Evolutionary conservation across 768 basidiomycete genomes (phyloP).

Genomic region (Mrakia hoshinonis): DNA sequence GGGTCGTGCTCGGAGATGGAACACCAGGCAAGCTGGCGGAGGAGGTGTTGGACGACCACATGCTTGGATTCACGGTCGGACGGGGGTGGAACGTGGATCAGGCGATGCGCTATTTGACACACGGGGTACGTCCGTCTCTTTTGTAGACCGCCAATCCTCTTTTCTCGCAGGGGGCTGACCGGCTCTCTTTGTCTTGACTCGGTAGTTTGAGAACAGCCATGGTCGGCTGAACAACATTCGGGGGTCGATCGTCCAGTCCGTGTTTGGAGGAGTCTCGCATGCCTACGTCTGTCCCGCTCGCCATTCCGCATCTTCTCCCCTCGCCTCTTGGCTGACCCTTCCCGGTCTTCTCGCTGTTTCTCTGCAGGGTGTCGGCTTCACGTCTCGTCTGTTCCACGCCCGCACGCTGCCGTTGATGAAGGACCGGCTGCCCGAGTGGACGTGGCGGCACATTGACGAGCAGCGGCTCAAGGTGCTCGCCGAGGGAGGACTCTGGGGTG

Average conservation of each 20-base stretch:
- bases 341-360: background rate
- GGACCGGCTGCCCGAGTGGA: conserved; percentile 16
- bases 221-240: background rate
- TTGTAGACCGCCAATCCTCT: background rate
- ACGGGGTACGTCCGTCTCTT: background rate
- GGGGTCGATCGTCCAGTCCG: background rate
- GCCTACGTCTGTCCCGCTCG: conserved; percentile 18
- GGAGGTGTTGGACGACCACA: background rate
- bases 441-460: background rate
- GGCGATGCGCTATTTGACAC: background rate
- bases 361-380: conserved; percentile 17
- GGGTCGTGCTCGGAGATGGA: background rate
- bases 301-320: background rate
- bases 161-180: background rate
- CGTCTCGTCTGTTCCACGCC: conserved; percentile 17
- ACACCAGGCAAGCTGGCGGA: background rate
- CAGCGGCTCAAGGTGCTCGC: background rate
- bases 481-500: conserved; percentile 20
- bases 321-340: background rate
- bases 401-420: conserved; percentile 6
- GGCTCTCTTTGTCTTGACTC: background rate
- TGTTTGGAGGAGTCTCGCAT: conserved; percentile 24
- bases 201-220: background rate
- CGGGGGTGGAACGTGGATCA: conserved; percentile 10
- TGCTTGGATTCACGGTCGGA: conserved; percentile 16